phyloP scores from a whole-genome alignment of 2,329 filamentous ascomycete genomes.

The Exophiala mesophila region DNA sequence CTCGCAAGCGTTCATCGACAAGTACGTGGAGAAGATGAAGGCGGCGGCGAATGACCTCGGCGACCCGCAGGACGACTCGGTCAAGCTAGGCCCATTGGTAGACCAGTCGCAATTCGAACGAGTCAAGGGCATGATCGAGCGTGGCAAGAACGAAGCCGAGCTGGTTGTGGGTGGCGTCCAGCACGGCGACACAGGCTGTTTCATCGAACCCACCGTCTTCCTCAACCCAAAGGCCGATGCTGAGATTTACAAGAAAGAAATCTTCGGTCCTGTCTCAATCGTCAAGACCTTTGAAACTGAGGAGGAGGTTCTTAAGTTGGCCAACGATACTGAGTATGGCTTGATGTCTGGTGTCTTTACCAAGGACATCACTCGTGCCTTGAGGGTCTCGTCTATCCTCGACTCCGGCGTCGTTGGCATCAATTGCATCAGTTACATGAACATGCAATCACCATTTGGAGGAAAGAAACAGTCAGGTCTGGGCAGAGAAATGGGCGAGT shows the following conservation, averaged over 20 bases:
- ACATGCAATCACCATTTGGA: slow-evolving; percentile 42
- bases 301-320: slow-evolving; percentile 34
- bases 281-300: slow-evolving; percentile 36
- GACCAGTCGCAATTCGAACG: slow-evolving; percentile 40
- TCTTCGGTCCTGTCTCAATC: slow-evolving; percentile 40
- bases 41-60: slow-evolving; percentile 53
- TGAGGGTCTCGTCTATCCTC: slow-evolving; percentile 37
- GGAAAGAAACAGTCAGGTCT: slow-evolving; percentile 44
- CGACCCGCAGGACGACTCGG: slow-evolving; percentile 62
- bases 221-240: slow-evolving; percentile 31
- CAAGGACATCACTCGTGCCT: slow-evolving; percentile 35
- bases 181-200: slow-evolving; percentile 34
- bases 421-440: slow-evolving; percentile 45
- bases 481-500: slow-evolving; percentile 48
- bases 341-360: slow-evolving; percentile 39
- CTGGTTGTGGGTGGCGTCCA: slow-evolving; percentile 34
- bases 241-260: slow-evolving; percentile 36
- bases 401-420: slow-evolving; percentile 42
- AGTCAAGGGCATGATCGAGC: slow-evolving; percentile 39
- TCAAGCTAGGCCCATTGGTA: slow-evolving; percentile 42
- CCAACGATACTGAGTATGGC: slow-evolving; percentile 39
- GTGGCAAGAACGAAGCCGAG: slow-evolving; percentile 44
- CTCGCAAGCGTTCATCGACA: slow-evolving; percentile 54
- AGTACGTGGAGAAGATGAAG: slow-evolving; percentile 35
- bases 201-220: slow-evolving; percentile 36